Evolutionary conservation across 2,329 filamentous ascomycete genomes (phyloP), one percentile per base, ranked within the genome.

Genomic region (Penicillium griseofulvum): DNA sequence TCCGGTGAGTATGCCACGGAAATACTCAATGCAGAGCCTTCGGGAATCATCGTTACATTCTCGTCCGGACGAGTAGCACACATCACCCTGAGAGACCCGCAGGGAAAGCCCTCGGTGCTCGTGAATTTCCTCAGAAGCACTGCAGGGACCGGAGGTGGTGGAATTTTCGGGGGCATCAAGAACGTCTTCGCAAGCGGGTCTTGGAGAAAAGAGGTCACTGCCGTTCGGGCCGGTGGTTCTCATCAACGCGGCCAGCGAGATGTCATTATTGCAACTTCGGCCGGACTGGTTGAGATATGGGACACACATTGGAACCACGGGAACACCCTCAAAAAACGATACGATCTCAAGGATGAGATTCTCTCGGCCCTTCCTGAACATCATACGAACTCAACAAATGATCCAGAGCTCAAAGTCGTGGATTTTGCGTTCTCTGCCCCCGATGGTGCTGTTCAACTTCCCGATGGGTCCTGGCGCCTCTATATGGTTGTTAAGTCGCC

Each of bases 51-150:
- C 48, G 79, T 97, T 36, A 84, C 87, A 11, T 88, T 96, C 60
- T 96, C 89, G 71, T 91, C 85, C 56, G 94, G 94, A 14, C 85
- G 94, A 57, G 80, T 96, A 38, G 91, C 90, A 6, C 94, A 97
- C 71, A 79, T 99, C 72, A 91, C 85, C 49, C 81, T 97, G 16
- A 85, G 91, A 65, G 93, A 99, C 72, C 79, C 86, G 41, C 91
- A 97, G 72, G 94, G 94, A 24, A 88, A 91, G 67, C 90, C 93
- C 3, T 83, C 84, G 39, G 87, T 99, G 48, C 85, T 85, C 12
- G 86, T 90, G 0, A 89, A 91, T 62, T 89, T 92, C 63, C 77
- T 99, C 50, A 87, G 85, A 54, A 85, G 79, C 52, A 75, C 83
- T 26, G 80, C 83, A 3, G 78, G 82, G 14, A 76, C 71, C n/a